These are phyloP conservation scores for Thelephora ganbajun DNA, from an alignment of 768 basidiomycete genomes.

Conservation along the genomic window DNA sequence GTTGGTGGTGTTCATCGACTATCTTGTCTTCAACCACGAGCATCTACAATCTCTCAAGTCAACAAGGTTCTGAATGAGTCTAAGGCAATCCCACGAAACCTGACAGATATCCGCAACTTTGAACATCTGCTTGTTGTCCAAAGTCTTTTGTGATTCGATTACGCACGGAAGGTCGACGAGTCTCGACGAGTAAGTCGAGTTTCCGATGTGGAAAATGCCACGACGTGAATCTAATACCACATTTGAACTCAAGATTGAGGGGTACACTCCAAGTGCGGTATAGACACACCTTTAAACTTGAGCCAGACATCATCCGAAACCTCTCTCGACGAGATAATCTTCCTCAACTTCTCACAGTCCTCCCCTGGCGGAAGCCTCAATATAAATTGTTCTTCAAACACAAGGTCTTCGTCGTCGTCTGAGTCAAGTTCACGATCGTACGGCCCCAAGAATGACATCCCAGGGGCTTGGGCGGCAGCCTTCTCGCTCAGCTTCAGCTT, in stretches of 20 bases:
- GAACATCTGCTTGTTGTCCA: slow-evolving; percentile 95
- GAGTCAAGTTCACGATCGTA: slow-evolving; percentile 94
- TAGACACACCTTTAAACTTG: slow-evolving; percentile 81
- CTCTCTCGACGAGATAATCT: slow-evolving; percentile 71
- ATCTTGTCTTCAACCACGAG: slow-evolving; percentile 73
- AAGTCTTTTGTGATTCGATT: slow-evolving; percentile 87
- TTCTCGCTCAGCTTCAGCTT: slow-evolving; percentile 84
- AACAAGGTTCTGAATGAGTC: slow-evolving; percentile 6
- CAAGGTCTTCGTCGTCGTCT: slow-evolving; percentile 76
- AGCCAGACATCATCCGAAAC: slow-evolving; percentile 80
- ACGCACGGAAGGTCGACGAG: slow-evolving; percentile 93
- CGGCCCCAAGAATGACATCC: slow-evolving; percentile 78
- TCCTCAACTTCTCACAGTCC: slow-evolving; percentile 64
- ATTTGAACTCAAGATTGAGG: neutral
- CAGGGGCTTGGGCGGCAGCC: slow-evolving; percentile 65
- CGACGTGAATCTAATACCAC: slow-evolving; percentile 63
- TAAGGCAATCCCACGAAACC: slow-evolving; percentile 26
- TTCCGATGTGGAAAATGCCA: slow-evolving; percentile 79
- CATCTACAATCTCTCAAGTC: slow-evolving; percentile 43
- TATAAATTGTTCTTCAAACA: slow-evolving; percentile 96
- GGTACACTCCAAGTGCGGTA: neutral
- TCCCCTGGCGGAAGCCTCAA: slow-evolving; percentile 78
- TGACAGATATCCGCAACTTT: slow-evolving; percentile 98
- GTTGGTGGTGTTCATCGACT: slow-evolving; percentile 51
- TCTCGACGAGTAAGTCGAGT: slow-evolving; percentile 74